Evolutionary conservation across 1,284 basidiomycete genomes (phyloP).

Genomic region (Ustilago trichophora): DNA sequence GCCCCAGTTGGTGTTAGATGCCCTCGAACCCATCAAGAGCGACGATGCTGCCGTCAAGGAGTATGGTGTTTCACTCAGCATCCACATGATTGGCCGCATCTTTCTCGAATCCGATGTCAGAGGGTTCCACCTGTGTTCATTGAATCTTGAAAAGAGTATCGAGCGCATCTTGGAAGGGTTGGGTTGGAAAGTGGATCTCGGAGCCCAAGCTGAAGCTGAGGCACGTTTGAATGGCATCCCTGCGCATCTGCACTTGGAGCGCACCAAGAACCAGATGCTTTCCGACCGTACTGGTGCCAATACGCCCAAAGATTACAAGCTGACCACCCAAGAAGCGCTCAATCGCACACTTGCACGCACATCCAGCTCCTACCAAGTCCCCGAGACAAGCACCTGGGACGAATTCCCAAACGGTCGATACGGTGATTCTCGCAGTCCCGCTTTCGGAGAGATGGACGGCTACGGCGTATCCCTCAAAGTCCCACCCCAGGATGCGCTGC

Average conservation of each 20-base stretch:
- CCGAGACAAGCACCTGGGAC: constrained; percentile 59
- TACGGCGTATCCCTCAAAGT: constrained; percentile 65
- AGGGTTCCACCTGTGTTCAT: constrained; percentile 93
- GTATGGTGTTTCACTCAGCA: constrained; percentile 73
- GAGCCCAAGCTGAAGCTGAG: constrained; percentile 13
- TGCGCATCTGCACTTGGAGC: constrained; percentile 28
- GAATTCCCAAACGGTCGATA: constrained; percentile 66
- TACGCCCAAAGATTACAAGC: constrained; percentile 42
- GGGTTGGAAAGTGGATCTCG: constrained; percentile 36
- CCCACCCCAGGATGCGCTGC: constrained; percentile 73
- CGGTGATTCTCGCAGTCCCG: constrained; percentile 63
- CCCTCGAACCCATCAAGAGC: constrained; percentile 76
- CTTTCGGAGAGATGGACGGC: constrained; percentile 65
- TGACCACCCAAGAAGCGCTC: constrained; percentile 42
- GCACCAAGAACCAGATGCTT: constrained; percentile 41
- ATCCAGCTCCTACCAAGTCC: constrained; percentile 42
- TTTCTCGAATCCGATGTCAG: constrained; percentile 74
- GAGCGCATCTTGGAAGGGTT: constrained; percentile 77
- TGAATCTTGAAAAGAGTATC: constrained; percentile 97
- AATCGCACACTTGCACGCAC: constrained; percentile 33
- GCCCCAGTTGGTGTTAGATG: constrained; percentile 76
- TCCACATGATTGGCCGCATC: constrained; percentile 76
- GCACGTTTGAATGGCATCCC: constrained; percentile 17
- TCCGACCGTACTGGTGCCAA: constrained; percentile 44
- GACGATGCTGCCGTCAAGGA: constrained; percentile 91